These are phyloP conservation scores for Bipolaris oryzae DNA, from an alignment of 2,329 filamentous ascomycete genomes.

Conservation along the genomic window DNA sequence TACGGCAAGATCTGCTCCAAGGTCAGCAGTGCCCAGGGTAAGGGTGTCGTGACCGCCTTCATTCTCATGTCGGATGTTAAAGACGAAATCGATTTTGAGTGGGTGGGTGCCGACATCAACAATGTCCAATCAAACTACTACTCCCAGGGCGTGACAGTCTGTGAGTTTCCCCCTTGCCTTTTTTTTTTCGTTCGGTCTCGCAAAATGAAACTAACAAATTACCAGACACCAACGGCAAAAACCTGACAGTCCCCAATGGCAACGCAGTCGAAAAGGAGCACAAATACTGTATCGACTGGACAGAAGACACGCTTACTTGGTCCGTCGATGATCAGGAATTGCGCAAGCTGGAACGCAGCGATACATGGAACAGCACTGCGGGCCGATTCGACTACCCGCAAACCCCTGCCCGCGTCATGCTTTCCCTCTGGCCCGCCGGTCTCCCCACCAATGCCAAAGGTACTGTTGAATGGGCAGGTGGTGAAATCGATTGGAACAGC, in stretches of 20 bases:
- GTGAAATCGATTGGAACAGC: conserved; percentile 83
- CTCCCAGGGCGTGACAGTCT: conserved; percentile 90
- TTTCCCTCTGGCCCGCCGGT: conserved; percentile 96
- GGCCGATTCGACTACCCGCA: conserved; percentile 89
- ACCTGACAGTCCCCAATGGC: conserved; percentile 63
- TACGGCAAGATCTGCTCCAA: conserved; percentile 90
- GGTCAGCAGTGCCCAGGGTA: conserved; percentile 81
- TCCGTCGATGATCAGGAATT: conserved; percentile 79
- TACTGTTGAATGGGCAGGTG: conserved; percentile 91
- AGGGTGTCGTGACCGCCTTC: conserved; percentile 94
- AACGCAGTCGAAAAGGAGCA: conserved; percentile 80
- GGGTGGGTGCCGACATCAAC: conserved; percentile 77
- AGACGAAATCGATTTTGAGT: conserved; percentile 98
- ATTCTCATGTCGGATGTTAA: conserved; percentile 95
- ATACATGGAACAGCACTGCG: conserved; percentile 84
- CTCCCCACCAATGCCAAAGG: conserved; percentile 77
- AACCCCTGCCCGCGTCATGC: conserved; percentile 85
- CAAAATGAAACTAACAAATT: conserved; percentile 18
- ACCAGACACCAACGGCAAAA: conserved; percentile 74
- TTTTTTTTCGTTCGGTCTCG: not conserved
- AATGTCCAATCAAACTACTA: conserved; percentile 95
- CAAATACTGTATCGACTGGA: conserved; percentile 93
- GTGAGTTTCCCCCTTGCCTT: conserved; percentile 60
- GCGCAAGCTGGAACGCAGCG: conserved; percentile 73
- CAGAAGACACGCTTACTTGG: conserved; percentile 85